Percentiles rank a stretch among this genome's conserved stretches.
Evolutionary conservation across 73 alveolate species (phyloP).

Genomic region (Stentor coeruleus): DNA sequence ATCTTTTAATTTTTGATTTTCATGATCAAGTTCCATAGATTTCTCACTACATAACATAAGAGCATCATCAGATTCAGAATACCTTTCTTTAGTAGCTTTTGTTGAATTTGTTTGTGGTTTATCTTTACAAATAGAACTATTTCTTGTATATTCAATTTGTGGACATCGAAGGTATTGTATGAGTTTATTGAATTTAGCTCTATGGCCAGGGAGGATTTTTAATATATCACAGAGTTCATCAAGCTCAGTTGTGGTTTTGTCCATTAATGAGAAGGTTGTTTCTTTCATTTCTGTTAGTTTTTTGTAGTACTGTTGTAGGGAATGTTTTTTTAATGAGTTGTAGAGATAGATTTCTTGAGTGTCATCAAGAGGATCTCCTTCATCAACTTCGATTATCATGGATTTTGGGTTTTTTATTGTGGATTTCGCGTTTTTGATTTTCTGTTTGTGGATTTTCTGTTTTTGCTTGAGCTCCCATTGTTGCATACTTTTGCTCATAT

Average conservation of each 20-base stretch:
- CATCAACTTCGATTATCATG: not conserved
- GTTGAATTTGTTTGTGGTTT: not conserved
- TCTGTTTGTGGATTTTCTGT: constrained; percentile 20
- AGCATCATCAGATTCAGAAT: not conserved
- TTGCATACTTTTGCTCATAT: constrained; percentile 9
- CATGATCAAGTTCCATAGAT: not conserved
- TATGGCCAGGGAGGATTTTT: constrained; percentile 21
- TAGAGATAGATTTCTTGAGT: not conserved
- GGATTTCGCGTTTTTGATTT: constrained; percentile 26
- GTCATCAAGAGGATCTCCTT: not conserved
- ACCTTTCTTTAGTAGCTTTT: not conserved
- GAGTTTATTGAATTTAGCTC: not conserved
- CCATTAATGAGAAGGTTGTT: not conserved
- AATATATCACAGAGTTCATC: not conserved
- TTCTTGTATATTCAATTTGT: not conserved
- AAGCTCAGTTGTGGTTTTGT: not conserved
- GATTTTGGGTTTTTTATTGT: constrained; percentile 25
- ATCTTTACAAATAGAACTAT: not conserved
- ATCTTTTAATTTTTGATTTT: not conserved
- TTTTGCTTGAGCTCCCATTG: constrained; percentile 25
- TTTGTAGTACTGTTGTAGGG: constrained; percentile 20
- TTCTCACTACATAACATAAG: not conserved
- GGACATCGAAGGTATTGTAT: not conserved
- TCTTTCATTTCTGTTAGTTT: constrained; percentile 23
- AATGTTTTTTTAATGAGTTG: not conserved